Evolutionary conservation across 2,329 filamentous ascomycete species (phyloP), one percentile per base, ranked within the genome.

Genomic region (Aspergillus sergii): DNA sequence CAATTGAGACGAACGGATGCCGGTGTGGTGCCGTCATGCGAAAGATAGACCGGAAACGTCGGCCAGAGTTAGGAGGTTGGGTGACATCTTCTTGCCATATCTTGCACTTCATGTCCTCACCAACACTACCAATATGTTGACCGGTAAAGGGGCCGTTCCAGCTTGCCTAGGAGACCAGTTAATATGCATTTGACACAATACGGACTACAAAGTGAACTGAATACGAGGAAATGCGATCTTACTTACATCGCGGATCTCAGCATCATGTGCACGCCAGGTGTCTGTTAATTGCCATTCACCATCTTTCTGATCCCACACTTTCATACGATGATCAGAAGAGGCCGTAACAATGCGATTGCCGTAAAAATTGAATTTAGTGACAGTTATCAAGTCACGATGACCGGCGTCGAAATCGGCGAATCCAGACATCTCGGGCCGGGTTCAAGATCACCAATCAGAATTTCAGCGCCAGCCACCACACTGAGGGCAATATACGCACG

Each of bases 71-170:
- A 0, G 90, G 89, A 1, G 91, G 85, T 56, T 95, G 91, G 1
- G 89, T 91, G 19, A 91, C 89, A 78, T 97, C 93, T 80, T 97
- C 94, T 64, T 91, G 90, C 94, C 94, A 98, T 68, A 98, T 85
- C 75, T 93, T 92, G 82, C 96, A 93, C 76, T 90, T 89, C 72
- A 94, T 92, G 72, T 97, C 94, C 72, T 94, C 91, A 66, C 92
- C 93, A 64, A 97, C 91, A 59, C 91, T 96, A 61, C 90, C 94
- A 69, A 98, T 83, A 71, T 96, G 87, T 74, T 95, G 93, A 69
- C 95, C 95, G 64, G 95, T 89, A 66, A 92, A 94, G 0, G 93
- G 91, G 1, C 93, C 92, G 62, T 96, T 91, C 94, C 94, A 98
- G 84, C 95, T 92, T 60, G 96, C 89, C 92, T 94, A 73, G 56